Conservation (phyloP, 1,139 yeast species). For the Protomyces inouyei region DNA sequence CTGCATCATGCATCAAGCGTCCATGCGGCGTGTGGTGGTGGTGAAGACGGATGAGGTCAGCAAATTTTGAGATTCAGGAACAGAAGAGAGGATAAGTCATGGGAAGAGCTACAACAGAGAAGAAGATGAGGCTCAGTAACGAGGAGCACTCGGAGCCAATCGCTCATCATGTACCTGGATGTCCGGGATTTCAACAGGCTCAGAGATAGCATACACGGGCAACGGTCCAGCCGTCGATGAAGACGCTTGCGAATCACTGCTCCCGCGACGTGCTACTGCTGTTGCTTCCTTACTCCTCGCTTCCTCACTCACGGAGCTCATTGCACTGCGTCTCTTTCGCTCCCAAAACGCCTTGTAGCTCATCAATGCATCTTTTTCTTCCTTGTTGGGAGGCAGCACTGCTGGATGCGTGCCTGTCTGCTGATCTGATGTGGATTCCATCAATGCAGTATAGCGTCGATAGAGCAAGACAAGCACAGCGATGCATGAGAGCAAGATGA, state of each 20-base stretch:
- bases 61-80: neutral
- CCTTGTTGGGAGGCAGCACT: neutral
- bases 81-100: neutral
- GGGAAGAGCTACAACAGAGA: neutral
- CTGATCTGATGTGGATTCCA: neutral
- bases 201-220: neutral
- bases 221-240: neutral
- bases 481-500: conserved; percentile 1
- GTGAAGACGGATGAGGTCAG: neutral
- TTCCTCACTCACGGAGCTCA: conserved; percentile 14
- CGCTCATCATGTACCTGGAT: neutral
- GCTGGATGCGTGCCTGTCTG: neutral
- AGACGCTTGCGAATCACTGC: neutral
- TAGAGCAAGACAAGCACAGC: neutral
- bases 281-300: neutral
- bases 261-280: neutral
- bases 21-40: neutral
- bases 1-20: neutral
- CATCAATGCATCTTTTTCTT: conserved; percentile 11
- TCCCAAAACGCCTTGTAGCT: conserved; percentile 25
- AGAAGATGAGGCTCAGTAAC: too few species aligned
- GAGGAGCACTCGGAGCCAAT: too few species aligned
- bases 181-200: neutral
- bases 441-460: neutral
- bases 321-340: conserved; percentile 11